Percentiles rank a stretch among this genome's conserved stretches.
These are phyloP conservation scores for Globisporangium carolinianum DNA, from an alignment of 352 stramenopile genomes.

Conservation along the genomic window DNA sequence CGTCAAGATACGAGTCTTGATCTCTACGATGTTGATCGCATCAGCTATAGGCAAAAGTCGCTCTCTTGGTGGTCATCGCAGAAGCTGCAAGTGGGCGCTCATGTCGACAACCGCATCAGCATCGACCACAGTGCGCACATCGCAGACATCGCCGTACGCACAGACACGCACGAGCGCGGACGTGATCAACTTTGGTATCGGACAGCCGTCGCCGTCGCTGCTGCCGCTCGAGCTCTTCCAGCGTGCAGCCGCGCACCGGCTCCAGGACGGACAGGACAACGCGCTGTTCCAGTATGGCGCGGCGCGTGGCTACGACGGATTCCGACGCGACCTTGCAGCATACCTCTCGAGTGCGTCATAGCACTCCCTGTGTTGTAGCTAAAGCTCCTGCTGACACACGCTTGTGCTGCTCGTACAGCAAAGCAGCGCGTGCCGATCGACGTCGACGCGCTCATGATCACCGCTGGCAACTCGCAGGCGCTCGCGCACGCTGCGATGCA, in stretches of 20 bases:
- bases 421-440: conserved; percentile 27
- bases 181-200: conserved; percentile 83
- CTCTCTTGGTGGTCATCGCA: no score
- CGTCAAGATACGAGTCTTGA: no score
- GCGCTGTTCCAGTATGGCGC: conserved; percentile 70
- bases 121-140: conserved; percentile 16
- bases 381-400: no score
- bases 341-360: conserved; percentile 39
- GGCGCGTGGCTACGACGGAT: conserved; percentile 60
- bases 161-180: conserved; percentile 52
- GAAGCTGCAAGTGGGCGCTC: background rate
- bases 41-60: no score
- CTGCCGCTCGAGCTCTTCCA: conserved; percentile 65
- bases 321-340: conserved; percentile 53
- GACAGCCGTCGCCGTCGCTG: conserved; percentile 71
- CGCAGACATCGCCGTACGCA: conserved; percentile 61
- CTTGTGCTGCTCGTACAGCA: conserved; percentile 1
- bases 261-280: conserved; percentile 44
- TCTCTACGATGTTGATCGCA: no score
- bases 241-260: conserved; percentile 33
- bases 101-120: background rate
- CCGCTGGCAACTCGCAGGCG: conserved; percentile 87
- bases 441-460: conserved; percentile 73
- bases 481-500: conserved; percentile 83
- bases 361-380: background rate